Conservation (phyloP, 306 rosid genomes). For the Vigna reflexopilosa region DNA sequence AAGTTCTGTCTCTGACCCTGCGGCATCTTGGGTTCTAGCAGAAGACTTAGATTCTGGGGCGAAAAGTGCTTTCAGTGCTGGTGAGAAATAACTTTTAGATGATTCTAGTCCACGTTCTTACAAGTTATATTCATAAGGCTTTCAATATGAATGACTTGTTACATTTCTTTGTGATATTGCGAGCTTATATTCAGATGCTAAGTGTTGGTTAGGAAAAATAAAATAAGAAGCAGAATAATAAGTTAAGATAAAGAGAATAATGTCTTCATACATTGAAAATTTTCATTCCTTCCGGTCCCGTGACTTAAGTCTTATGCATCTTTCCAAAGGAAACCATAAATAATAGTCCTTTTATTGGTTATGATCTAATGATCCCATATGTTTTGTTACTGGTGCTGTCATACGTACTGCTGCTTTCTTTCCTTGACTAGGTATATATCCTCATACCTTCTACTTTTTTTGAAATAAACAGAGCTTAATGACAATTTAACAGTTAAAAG, state of each 20-base stretch:
- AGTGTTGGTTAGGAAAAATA: not conserved
- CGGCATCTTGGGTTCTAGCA: slow-evolving; percentile 56
- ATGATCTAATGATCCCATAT: slow-evolving; percentile 10
- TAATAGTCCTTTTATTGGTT: slow-evolving; percentile 5
- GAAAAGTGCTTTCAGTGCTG: slow-evolving; percentile 52
- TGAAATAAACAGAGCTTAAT: slow-evolving; percentile 58
- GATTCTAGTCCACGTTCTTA: slow-evolving; percentile 35
- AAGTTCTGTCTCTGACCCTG: slow-evolving; percentile 67
- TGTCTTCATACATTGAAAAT: slow-evolving; percentile 20
- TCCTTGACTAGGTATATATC: slow-evolving; percentile 35
- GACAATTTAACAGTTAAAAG: slow-evolving; percentile 53
- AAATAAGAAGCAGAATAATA: not conserved
- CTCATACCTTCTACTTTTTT: slow-evolving; percentile 43
- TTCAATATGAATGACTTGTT: slow-evolving; percentile 28
- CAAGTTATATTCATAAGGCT: not conserved
- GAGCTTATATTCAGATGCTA: slow-evolving; percentile 15
- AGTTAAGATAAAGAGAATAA: not conserved
- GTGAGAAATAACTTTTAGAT: slow-evolving; percentile 61
- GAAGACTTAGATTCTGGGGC: slow-evolving; percentile 79
- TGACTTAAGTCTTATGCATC: not conserved
- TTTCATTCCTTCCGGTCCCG: not conserved
- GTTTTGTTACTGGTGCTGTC: slow-evolving; percentile 21
- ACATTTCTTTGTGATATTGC: slow-evolving; percentile 12
- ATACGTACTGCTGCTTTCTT: slow-evolving; percentile 30
- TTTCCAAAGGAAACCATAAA: slow-evolving; percentile 34